These are phyloP conservation scores for Phytophthora fragariaefolia DNA, from an alignment of 352 stramenopile genomes.

Conservation along the genomic window DNA sequence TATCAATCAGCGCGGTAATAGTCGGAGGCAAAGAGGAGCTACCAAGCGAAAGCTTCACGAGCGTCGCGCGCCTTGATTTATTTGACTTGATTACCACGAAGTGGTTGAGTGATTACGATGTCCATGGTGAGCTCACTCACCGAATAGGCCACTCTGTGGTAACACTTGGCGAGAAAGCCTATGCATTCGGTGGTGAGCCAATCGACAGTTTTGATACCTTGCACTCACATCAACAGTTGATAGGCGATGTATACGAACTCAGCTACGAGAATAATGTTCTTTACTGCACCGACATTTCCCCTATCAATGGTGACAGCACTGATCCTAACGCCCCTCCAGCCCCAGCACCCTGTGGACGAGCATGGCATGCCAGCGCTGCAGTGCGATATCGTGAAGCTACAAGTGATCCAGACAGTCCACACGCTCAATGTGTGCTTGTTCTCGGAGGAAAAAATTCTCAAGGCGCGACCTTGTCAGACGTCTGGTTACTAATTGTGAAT, in stretches of 20 bases:
- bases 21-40: slow-evolving; percentile 58
- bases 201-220: slow-evolving; percentile 22
- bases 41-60: slow-evolving; percentile 30
- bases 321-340: slow-evolving; percentile 18
- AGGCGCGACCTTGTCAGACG: slow-evolving; percentile 47
- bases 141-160: slow-evolving; percentile 62
- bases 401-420: slow-evolving; percentile 18
- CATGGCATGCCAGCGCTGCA: slow-evolving; percentile 54
- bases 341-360: slow-evolving; percentile 28
- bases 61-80: slow-evolving; percentile 52
- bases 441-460: slow-evolving; percentile 51
- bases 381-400: slow-evolving; percentile 24
- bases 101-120: slow-evolving; percentile 68
- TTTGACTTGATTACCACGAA: slow-evolving; percentile 58
- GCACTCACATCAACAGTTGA: slow-evolving; percentile 5
- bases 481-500: slow-evolving; percentile 52
- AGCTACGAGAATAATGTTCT: slow-evolving; percentile 50
- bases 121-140: slow-evolving; percentile 54
- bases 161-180: slow-evolving; percentile 45
- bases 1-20: slow-evolving; percentile 63
- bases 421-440: slow-evolving; percentile 47
- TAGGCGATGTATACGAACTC: slow-evolving; percentile 54
- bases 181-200: slow-evolving; percentile 67
- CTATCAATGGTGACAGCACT: slow-evolving; percentile 15
- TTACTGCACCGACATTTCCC: slow-evolving; percentile 43